Percentiles rank a stretch among this genome's conserved stretches.
phyloP scores from a whole-genome alignment of 257 asterid genomes.

The Lycium ferocissimum region DNA sequence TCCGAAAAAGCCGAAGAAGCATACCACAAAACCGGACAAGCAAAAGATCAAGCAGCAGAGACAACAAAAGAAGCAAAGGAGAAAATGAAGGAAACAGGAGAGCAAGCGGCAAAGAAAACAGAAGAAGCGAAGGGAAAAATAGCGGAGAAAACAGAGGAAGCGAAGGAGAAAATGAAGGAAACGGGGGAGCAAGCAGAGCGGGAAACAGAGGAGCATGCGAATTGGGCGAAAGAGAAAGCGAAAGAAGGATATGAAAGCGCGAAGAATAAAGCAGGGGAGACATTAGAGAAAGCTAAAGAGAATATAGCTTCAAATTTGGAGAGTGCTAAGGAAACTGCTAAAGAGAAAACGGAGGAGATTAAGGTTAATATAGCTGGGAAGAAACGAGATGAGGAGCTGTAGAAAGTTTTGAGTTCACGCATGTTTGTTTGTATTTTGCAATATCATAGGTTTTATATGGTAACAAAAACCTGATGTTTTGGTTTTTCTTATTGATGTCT shows the following conservation, averaged over 20 bases:
- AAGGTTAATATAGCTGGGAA: slow-evolving; percentile 36
- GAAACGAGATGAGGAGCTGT: slow-evolving; percentile 48
- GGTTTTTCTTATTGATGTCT: not conserved
- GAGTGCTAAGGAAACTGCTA: slow-evolving; percentile 18
- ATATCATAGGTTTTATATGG: not conserved
- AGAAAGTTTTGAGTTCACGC: no score
- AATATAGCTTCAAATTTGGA: slow-evolving; percentile 39
- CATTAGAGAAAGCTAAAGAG: slow-evolving; percentile 41
- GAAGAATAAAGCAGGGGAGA: slow-evolving; percentile 41
- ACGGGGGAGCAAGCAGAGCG: slow-evolving; percentile 27
- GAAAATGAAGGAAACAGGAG: not conserved
- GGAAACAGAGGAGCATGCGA: slow-evolving; percentile 33
- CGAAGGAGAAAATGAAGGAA: not conserved
- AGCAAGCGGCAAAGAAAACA: no score
- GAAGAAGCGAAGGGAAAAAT: not conserved
- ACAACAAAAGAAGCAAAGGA: slow-evolving; percentile 16
- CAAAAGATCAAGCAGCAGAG: slow-evolving; percentile 19
- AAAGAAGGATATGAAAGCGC: slow-evolving; percentile 46
- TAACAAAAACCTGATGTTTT: not conserved
- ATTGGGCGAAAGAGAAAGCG: slow-evolving; percentile 48
- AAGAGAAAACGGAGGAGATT: slow-evolving; percentile 40
- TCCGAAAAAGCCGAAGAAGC: slow-evolving; percentile 36
- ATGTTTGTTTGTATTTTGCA: not conserved
- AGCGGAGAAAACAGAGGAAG: slow-evolving; percentile 26
- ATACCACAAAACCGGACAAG: slow-evolving; percentile 28